Evolutionary conservation across 2,329 filamentous ascomycete species (phyloP).

Genomic region (Fusarium irregulare): DNA sequence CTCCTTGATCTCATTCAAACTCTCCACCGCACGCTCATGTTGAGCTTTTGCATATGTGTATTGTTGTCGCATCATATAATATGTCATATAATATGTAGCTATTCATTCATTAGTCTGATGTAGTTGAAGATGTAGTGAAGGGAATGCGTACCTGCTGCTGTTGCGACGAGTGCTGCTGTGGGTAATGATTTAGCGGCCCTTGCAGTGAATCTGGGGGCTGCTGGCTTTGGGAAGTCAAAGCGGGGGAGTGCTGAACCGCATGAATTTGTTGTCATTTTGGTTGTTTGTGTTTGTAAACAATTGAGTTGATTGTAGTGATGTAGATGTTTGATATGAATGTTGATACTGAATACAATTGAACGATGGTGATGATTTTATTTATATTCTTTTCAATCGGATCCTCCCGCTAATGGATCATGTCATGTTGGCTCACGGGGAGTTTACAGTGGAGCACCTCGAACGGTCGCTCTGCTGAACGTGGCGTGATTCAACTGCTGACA

Average conservation of each 20-base stretch:
- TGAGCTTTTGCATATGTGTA: neutral
- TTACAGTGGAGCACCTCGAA: neutral
- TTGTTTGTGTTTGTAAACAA: neutral
- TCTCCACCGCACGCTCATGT: neutral
- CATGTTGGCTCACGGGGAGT: neutral
- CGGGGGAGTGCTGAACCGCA: neutral
- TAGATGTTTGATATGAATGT: neutral
- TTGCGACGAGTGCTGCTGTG: constrained; percentile 6
- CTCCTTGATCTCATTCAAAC: neutral
- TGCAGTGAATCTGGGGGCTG: neutral
- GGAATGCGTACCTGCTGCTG: neutral
- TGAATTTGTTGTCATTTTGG: constrained; percentile 12
- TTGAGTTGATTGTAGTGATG: neutral
- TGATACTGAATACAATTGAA: neutral
- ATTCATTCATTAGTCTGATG: neutral
- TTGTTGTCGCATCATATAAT: neutral
- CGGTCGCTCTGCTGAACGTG: constrained; percentile 3
- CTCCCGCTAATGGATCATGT: neutral
- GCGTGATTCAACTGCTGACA: neutral
- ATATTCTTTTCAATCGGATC: neutral
- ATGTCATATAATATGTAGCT: constrained; percentile 1
- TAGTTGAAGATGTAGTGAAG: fast-evolving
- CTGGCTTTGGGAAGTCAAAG: constrained; percentile 2
- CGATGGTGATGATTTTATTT: no score
- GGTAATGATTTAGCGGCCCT: neutral